Evolutionary conservation across 2,329 filamentous ascomycete species (phyloP).

Genomic region (Aspergillus sp.): DNA sequence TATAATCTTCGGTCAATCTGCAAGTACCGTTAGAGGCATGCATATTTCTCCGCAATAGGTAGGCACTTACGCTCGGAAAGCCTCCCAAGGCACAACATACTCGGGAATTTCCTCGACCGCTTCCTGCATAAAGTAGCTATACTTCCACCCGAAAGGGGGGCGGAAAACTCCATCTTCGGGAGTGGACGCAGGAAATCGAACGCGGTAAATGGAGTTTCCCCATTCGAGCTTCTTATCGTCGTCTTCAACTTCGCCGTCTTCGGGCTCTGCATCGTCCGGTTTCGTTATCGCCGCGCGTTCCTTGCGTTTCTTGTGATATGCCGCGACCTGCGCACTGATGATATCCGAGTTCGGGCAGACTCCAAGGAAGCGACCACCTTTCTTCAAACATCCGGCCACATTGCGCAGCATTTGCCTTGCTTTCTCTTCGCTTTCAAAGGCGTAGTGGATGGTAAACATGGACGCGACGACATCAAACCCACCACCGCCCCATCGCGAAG

Average conservation of each 20-base stretch:
- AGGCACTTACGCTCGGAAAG: constrained; percentile 73
- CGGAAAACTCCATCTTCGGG: constrained; percentile 88
- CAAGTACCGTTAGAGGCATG: constrained; percentile 9
- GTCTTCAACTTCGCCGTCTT: constrained; percentile 60
- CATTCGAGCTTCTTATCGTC: constrained; percentile 71
- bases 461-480: constrained; percentile 97
- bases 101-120: constrained; percentile 96
- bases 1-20: constrained; percentile 87
- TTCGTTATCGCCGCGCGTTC: constrained; percentile 50
- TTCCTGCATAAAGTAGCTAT: constrained; percentile 94
- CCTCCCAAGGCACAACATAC: constrained; percentile 98
- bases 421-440: constrained; percentile 90
- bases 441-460: constrained; percentile 99
- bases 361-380: constrained; percentile 91
- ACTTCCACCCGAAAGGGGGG: constrained; percentile 96
- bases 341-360: constrained; percentile 97
- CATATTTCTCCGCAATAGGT: background rate
- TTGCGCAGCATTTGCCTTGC: constrained; percentile 92
- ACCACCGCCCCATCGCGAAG: constrained; percentile 70
- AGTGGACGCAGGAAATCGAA: constrained; percentile 82
- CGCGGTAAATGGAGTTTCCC: constrained; percentile 91
- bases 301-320: constrained; percentile 68
- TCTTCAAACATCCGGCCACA: constrained; percentile 86
- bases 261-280: constrained; percentile 39
- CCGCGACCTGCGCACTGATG: constrained; percentile 75